Percentiles rank a stretch among this genome's conserved stretches.
These are phyloP conservation scores for Cladosporium sp. DNA, from an alignment of 2,329 filamentous ascomycete genomes.

Conservation along the genomic window DNA sequence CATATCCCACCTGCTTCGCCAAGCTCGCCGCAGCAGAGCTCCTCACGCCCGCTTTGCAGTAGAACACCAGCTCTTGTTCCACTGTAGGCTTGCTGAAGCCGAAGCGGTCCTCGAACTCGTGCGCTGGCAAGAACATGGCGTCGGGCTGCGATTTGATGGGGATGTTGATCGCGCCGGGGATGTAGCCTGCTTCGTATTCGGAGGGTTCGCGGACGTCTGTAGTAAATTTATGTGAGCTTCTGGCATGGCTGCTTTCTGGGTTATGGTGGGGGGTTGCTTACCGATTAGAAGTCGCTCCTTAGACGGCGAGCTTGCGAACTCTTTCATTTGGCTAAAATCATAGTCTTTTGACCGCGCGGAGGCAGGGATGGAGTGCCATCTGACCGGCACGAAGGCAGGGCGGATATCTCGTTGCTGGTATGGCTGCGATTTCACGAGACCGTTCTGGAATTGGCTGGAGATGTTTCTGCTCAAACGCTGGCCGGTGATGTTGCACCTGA, in stretches of 20 bases:
- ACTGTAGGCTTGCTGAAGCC: conserved; percentile 67
- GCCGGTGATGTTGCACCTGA: conserved; percentile 13
- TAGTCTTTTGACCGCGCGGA: conserved; percentile 34
- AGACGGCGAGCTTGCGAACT: conserved; percentile 32
- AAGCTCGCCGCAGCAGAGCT: conserved; percentile 71
- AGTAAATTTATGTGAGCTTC: conserved; percentile 21
- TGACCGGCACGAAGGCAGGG: conserved; percentile 17
- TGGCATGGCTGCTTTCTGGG: neutral
- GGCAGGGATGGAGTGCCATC: conserved; percentile 36
- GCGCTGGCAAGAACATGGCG: conserved; percentile 67
- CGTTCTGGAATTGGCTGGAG: conserved; percentile 10
- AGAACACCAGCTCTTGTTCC: conserved; percentile 66
- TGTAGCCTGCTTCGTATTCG: conserved; percentile 64
- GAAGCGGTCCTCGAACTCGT: conserved; percentile 79
- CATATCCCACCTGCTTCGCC: conserved; percentile 73
- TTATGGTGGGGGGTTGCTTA: conserved; percentile 6
- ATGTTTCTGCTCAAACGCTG: conserved; percentile 10
- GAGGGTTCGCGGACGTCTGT: conserved; percentile 66
- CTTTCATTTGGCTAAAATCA: conserved; percentile 38
- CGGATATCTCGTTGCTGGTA: conserved; percentile 11
- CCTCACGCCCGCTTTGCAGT: conserved; percentile 88
- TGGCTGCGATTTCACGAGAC: conserved; percentile 13
- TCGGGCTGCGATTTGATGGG: conserved; percentile 75
- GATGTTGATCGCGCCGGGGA: conserved; percentile 78
- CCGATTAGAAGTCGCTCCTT: conserved; percentile 28